These are phyloP conservation scores for Lepidium sativum DNA, from an alignment of 345 rosid species.

Conservation along the genomic window DNA sequence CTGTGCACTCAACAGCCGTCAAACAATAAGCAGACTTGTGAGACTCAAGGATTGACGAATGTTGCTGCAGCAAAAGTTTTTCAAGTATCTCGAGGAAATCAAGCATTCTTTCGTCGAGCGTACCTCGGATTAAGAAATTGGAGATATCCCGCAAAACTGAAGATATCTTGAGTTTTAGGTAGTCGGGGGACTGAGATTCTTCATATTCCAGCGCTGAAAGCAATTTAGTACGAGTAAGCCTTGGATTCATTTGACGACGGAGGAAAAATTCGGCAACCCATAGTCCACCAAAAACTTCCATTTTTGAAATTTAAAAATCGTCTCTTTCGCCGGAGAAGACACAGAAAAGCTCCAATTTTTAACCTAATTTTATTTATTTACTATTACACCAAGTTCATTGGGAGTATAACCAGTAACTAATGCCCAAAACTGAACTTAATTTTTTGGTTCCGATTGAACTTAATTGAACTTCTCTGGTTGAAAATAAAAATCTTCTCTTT, in stretches of 20 bases:
- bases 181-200: background rate
- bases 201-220: background rate
- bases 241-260: slow-evolving; percentile 10
- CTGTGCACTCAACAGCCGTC: slow-evolving; percentile 46
- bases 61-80: background rate
- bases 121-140: background rate
- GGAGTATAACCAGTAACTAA: no score
- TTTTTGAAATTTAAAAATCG: background rate
- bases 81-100: slow-evolving; percentile 33
- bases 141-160: background rate
- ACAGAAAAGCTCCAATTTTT: background rate
- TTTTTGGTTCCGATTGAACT: no score
- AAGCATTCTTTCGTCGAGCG: slow-evolving; percentile 28
- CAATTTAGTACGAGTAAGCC: background rate
- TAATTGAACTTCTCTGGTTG: no score
- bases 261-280: slow-evolving; percentile 14
- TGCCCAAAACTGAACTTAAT: no score
- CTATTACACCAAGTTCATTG: background rate
- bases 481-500: no score
- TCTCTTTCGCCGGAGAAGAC: background rate
- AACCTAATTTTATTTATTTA: background rate
- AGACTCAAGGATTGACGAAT: slow-evolving; percentile 14
- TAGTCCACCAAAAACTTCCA: background rate
- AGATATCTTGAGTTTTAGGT: slow-evolving; percentile 1
- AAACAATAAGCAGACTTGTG: slow-evolving; percentile 48